phyloP scores from a whole-genome alignment of 345 rosid species.

The rapeseed (Brassica napus) region Da-Ae NC_063449.1:40656501-40657000 shows the following conservation, averaged over 20 bases:
- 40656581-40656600: constrained; percentile 89
- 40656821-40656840: constrained; percentile 22
- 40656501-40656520: constrained; percentile 84
- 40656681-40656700: constrained; percentile 72
- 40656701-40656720: constrained; percentile 48
- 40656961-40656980: constrained; percentile 78
- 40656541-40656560: constrained; percentile 77
- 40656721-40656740: constrained; percentile 38
- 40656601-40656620: constrained; percentile 72
- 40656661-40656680: constrained; percentile 74
- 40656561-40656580: constrained; percentile 81
- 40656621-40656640: constrained; percentile 85
- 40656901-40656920: constrained; percentile 17
- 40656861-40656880: constrained; percentile 4
- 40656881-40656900: neutral
- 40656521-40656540: constrained; percentile 89
- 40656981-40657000: constrained; percentile 65
- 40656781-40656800: constrained; percentile 8
- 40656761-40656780: constrained; percentile 21
- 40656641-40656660: constrained; percentile 73
- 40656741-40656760: constrained; percentile 35
- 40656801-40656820: constrained; percentile 19
- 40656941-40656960: constrained; percentile 53
- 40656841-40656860: constrained; percentile 12
- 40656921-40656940: neutral